Conservation (phyloP, 768 basidiomycete genomes). For the Mycena alexandri region DNA sequence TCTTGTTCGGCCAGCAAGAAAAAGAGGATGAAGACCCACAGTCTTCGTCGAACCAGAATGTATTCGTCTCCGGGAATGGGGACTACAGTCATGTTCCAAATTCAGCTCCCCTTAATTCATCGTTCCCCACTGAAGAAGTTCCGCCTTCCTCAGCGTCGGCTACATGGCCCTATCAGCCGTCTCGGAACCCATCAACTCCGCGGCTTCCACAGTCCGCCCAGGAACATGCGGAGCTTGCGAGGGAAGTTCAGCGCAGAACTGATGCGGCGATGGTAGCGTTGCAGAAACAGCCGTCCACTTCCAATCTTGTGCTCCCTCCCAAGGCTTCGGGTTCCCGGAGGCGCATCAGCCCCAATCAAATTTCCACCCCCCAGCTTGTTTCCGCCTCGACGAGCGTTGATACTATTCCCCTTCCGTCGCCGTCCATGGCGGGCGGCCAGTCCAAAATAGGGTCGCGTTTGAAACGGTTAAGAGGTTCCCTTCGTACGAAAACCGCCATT, state of each 20-base stretch:
- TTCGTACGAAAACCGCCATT: slow-evolving; percentile 64
- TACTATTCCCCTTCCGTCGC: slow-evolving; percentile 70
- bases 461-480: slow-evolving; percentile 76
- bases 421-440: slow-evolving; percentile 59
- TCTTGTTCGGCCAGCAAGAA: slow-evolving; percentile 72
- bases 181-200: slow-evolving; percentile 58
- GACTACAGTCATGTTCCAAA: slow-evolving; percentile 23
- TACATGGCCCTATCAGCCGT: slow-evolving; percentile 50
- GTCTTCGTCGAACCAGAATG: slow-evolving; percentile 24
- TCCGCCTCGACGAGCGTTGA: slow-evolving; percentile 79
- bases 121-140: slow-evolving; percentile 42
- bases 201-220: slow-evolving; percentile 57
- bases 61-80: slow-evolving; percentile 29
- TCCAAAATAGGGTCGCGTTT: slow-evolving; percentile 81
- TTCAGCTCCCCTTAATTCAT: slow-evolving; percentile 35
- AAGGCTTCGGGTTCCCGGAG: slow-evolving; percentile 63
- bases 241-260: slow-evolving; percentile 76
- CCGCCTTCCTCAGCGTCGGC: slow-evolving; percentile 43
- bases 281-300: slow-evolving; percentile 61
- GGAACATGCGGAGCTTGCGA: slow-evolving; percentile 68
- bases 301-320: slow-evolving; percentile 55
- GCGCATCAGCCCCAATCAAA: slow-evolving; percentile 72
- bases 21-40: slow-evolving; percentile 42
- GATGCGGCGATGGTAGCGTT: slow-evolving; percentile 76
- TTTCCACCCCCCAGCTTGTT: slow-evolving; percentile 74